Evolutionary conservation across 2,329 filamentous ascomycete genomes (phyloP).

Genomic region (Stagonosporopsis chrysanthemi): DNA sequence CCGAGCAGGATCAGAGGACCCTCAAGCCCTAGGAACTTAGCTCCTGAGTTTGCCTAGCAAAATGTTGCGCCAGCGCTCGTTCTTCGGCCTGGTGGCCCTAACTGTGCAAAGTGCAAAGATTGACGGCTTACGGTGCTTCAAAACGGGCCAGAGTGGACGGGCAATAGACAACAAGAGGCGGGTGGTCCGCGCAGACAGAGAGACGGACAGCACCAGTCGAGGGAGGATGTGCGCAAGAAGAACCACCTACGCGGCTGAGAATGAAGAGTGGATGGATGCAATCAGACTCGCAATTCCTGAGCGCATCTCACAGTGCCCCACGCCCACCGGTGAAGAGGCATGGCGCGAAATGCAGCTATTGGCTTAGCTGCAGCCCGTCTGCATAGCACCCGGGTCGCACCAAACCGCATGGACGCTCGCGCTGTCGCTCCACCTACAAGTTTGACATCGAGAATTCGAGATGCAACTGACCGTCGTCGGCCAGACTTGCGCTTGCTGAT

Average conservation of each 20-base stretch:
- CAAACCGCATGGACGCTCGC: slow-evolving; percentile 36
- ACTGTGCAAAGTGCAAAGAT: slow-evolving; percentile 20
- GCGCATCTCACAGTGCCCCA: slow-evolving; percentile 44
- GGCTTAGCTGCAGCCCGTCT: slow-evolving; percentile 42
- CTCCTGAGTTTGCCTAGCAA: slow-evolving; percentile 33
- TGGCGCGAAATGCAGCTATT: slow-evolving; percentile 41
- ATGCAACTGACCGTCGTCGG: slow-evolving; percentile 20
- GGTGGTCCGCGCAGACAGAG: slow-evolving; percentile 33
- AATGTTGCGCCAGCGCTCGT: slow-evolving; percentile 27
- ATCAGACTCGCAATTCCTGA: slow-evolving; percentile 32
- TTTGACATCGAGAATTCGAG: slow-evolving; percentile 26
- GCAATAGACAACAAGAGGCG: slow-evolving; percentile 33
- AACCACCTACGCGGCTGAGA: slow-evolving; percentile 40
- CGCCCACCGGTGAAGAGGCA: slow-evolving; percentile 46
- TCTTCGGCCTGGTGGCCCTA: slow-evolving; percentile 33
- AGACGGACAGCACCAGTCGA: slow-evolving; percentile 39
- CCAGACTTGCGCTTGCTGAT: slow-evolving; percentile 12
- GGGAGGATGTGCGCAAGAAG: slow-evolving; percentile 39
- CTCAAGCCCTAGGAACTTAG: slow-evolving; percentile 36
- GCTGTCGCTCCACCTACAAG: slow-evolving; percentile 28
- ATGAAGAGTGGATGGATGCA: slow-evolving; percentile 32
- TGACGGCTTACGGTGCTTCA: slow-evolving; percentile 31
- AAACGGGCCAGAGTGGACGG: slow-evolving; percentile 25
- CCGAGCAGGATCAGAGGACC: slow-evolving; percentile 28
- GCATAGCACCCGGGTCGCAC: slow-evolving; percentile 42